phyloP scores from a whole-genome alignment of 2,329 filamentous ascomycete species.

The Chrysoporthe puriensis region DNA sequence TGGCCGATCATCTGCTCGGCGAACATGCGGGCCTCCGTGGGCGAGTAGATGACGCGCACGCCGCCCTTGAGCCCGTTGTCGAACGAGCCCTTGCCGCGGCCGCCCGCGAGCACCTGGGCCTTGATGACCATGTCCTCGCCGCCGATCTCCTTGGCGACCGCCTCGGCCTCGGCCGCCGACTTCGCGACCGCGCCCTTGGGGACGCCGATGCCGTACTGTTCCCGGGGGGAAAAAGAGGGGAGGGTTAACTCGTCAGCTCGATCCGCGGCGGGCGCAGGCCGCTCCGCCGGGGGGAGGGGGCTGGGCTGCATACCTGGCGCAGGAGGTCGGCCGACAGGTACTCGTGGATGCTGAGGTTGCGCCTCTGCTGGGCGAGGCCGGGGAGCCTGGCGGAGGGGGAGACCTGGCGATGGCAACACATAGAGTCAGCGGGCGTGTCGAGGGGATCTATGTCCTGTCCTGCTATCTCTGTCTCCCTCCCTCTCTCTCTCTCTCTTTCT shows the following conservation, averaged over 20 bases:
- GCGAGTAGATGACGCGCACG: conserved; percentile 98
- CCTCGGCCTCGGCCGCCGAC: conserved; percentile 84
- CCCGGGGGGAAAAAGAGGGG: background rate
- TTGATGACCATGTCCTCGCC: conserved; percentile 99
- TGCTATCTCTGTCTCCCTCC: background rate
- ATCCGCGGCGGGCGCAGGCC: conserved; percentile 7
- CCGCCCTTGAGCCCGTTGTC: conserved; percentile 99
- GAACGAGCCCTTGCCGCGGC: conserved; percentile 96
- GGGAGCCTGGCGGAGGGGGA: conserved; percentile 60
- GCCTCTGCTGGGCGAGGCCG: conserved; percentile 74
- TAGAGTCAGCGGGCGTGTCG: conserved; percentile 26
- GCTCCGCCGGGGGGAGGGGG: too few species aligned
- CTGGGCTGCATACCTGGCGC: conserved; percentile 59
- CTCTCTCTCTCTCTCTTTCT: too few species aligned
- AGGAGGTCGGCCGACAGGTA: conserved; percentile 94
- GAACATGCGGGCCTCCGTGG: conserved; percentile 94
- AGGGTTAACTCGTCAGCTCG: conserved; percentile 32
- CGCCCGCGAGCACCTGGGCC: conserved; percentile 96
- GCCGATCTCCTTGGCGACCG: conserved; percentile 87
- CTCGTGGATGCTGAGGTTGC: conserved; percentile 96
- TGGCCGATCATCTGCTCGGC: conserved; percentile 99
- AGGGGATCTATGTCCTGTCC: background rate
- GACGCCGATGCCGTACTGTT: conserved; percentile 89
- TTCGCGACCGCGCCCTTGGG: conserved; percentile 88
- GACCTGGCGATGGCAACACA: conserved; percentile 41